Base-by-base conservation (phyloP, 208 protist species). In the Leishmania mexicana region DNA sequence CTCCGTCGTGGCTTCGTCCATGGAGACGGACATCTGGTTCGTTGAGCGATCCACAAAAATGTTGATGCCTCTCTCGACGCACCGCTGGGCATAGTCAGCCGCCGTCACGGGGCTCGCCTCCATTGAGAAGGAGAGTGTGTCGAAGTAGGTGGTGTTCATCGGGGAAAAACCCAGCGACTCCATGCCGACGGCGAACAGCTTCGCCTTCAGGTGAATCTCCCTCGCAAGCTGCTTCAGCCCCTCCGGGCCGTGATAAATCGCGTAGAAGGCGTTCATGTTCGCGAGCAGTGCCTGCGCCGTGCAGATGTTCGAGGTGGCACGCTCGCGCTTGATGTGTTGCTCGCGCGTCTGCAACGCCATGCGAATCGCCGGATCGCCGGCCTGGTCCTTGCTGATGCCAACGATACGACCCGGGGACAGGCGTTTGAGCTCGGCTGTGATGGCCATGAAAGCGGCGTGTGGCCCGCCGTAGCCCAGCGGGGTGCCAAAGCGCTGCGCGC, bases 281-380 rank as follows among this genome's bases (percentile, higher is more conserved):
- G 99, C 99, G 7, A 99, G 88, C 31, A 99, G 91, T 6, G 98
- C 98, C 92, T 99, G 98, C 53, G 99, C 97, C 5, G 99, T 99
- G 88, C 99, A 99, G 82, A 99, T 99, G 90, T 99, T 99, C 49
- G 93, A 97, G 28, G 96, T 98, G 13, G 97, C 97, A 54, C 96
- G 94, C 81, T 99, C 98, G 35, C 98, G 88, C 79, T 99, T 98
- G 89, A 99, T 99, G 92, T 99, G 98, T 91, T 99, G 99, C 92
- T 99, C 99, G 75, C 99, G 95, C 28, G 99, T 99, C 92, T 99
- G 99, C 28, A 99, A 89, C 19, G 98, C 94, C 95, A 99, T 99
- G 78, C 99, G 96, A 57, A 98, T 96, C 0, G 98, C 98, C n/a
- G 85, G 83, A 31, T 98, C 90, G 64, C 97, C 97, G 28, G 85